Percentiles rank a stretch among this genome's conserved stretches.
phyloP scores from a whole-genome alignment of 2,329 filamentous ascomycete genomes.

The Penicillium sp. region DNA sequence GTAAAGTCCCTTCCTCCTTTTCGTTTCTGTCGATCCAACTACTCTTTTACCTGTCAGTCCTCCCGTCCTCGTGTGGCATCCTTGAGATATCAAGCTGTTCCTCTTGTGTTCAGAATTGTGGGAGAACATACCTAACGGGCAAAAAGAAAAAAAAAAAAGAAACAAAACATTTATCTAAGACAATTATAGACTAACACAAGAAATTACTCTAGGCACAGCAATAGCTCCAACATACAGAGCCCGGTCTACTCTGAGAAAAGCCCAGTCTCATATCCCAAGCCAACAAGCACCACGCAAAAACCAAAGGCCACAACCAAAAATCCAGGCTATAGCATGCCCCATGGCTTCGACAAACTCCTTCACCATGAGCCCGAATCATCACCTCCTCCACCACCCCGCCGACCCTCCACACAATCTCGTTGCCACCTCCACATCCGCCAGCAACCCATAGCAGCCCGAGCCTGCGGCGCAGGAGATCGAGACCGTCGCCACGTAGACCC shows the following conservation, averaged over 20 bases:
- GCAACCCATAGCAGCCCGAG: constrained; percentile 51
- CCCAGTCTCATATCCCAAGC: constrained; percentile 14
- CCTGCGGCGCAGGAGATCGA: constrained; percentile 52
- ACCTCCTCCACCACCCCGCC: constrained; percentile 28
- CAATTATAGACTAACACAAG: constrained; percentile 21
- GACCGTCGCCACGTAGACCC: constrained; percentile 53
- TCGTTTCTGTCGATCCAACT: constrained; percentile 20
- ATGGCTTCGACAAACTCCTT: constrained; percentile 43
- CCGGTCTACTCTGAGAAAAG: constrained; percentile 36
- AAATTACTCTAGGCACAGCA: constrained; percentile 28
- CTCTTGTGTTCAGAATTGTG: background rate
- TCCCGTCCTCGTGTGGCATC: constrained; percentile 17
- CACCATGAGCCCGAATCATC: constrained; percentile 33
- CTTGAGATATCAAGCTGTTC: background rate
- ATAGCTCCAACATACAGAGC: constrained; percentile 32
- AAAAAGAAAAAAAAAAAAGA: too few species aligned
- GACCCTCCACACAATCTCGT: constrained; percentile 31
- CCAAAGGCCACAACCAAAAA: constrained; percentile 17
- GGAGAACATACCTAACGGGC: background rate
- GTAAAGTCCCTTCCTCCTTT: constrained; percentile 34
- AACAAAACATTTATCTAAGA: constrained; percentile 1
- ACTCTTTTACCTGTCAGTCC: constrained; percentile 20
- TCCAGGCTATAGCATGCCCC: constrained; percentile 35
- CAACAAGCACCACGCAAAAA: constrained; percentile 13
- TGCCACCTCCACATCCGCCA: constrained; percentile 51